phyloP scores from a whole-genome alignment of 257 asterid species.

The Solanum verrucosum region DNA sequence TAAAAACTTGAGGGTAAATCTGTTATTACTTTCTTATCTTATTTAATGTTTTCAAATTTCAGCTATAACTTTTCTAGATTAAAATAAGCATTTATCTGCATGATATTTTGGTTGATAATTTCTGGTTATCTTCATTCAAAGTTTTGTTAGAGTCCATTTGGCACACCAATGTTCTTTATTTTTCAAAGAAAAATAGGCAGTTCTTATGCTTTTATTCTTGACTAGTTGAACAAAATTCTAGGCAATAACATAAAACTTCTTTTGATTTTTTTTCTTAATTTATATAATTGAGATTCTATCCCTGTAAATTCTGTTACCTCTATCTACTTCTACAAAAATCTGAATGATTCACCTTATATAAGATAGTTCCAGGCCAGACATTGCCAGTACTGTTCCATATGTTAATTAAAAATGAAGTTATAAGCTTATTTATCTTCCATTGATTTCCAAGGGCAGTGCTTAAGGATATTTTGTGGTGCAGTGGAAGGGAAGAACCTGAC shows the following conservation, averaged over 20 bases:
- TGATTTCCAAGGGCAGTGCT: not conserved
- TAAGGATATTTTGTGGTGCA: not conserved
- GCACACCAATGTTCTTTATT: not conserved
- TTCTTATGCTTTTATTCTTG: not conserved
- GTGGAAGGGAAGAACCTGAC: not conserved
- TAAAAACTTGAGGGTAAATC: constrained; percentile 34
- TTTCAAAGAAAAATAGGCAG: not conserved
- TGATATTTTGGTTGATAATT: not conserved
- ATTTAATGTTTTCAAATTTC: not conserved
- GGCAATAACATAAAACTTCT: not conserved
- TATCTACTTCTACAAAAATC: not conserved
- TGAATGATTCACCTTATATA: not conserved
- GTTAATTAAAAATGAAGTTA: not conserved
- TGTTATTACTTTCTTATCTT: not conserved
- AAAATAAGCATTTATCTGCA: not conserved
- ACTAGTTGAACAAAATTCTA: not conserved
- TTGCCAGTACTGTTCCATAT: not conserved
- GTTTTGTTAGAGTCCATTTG: not conserved
- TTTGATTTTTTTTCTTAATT: not conserved
- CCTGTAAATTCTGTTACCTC: not conserved
- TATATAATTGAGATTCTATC: not conserved
- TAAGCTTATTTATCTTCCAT: not conserved
- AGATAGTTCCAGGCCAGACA: not conserved
- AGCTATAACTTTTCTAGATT: not conserved
- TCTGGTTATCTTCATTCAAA: not conserved